Evolutionary conservation across 805 yeast genomes (phyloP), one percentile per base, ranked within the genome.

Genomic region (Crinitomyces ghanaensis): DNA sequence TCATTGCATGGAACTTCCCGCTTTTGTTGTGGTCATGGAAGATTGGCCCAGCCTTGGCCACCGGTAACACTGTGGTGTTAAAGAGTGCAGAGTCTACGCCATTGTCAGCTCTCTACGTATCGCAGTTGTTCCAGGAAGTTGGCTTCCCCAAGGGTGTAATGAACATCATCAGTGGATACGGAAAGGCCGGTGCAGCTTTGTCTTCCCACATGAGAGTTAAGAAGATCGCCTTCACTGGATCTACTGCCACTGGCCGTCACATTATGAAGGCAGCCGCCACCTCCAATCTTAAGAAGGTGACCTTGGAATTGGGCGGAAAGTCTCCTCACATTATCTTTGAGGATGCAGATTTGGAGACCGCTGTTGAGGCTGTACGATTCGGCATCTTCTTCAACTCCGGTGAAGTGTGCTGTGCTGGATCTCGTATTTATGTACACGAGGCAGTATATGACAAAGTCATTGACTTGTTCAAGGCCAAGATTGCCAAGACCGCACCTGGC

Each of bases 341-440:
- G 48, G 96, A 86, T 52, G 91, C 93, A 30, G 74, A 86, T 56
- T 52, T 86, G 35, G 77, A 78, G 28, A 65, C 66, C 49, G 83
- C 96, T 34, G 77, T 83, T 30, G 66, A 76, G 43, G 69, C 73
- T 65, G 75, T 83, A 43, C 67, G 81, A 30, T 55, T 69, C 34
- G 95, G 95, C 57, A 82, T 85, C 51, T 82, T 80, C 69, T 83
- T 70, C 70, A 88, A 88, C 67, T 75, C 88, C 52, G 97, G 97
- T 62, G 95, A 86, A 65, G 93, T 86, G 33, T 86, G 97, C 63
- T 79, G 86, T 50, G 95, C 95, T 18, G 91, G 93, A 45, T 85
- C 96, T 28, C 75, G 97, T 63, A 63, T 86, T 41, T 81, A 82
- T 56, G 79, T 85, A 37, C 95, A 88, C 59, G 91, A 80, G 44